Conservation (phyloP, 2,329 filamentous ascomycete species). For the Cladosporium halotolerans region DNA sequence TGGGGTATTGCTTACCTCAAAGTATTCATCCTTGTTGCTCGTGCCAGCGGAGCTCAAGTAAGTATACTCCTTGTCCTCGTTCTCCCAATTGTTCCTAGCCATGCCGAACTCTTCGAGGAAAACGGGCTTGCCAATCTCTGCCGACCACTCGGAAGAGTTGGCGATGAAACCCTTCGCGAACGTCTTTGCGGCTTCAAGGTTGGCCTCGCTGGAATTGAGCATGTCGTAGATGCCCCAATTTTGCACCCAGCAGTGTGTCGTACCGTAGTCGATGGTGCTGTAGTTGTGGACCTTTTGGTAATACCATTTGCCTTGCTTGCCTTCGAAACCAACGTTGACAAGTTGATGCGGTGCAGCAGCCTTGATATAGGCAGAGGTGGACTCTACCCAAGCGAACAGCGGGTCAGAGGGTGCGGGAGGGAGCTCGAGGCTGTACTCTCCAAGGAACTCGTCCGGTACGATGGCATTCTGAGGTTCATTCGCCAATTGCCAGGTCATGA, state of each 20-base stretch:
- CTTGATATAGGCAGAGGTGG: conserved; percentile 34
- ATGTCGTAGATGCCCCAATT: conserved; percentile 37
- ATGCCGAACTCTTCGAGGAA: conserved; percentile 37
- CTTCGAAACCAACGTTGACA: conserved; percentile 34
- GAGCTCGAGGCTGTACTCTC: conserved; percentile 26
- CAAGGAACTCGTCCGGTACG: conserved; percentile 22
- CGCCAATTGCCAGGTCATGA: conserved; percentile 38
- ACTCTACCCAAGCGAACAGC: conserved; percentile 33
- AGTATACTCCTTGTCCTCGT: conserved; percentile 31
- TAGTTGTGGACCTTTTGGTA: conserved; percentile 35
- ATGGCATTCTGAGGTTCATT: conserved; percentile 33
- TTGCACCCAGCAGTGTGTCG: conserved; percentile 36
- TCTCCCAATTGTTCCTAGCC: conserved; percentile 37
- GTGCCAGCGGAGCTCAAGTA: conserved; percentile 32
- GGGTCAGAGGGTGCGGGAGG: conserved; percentile 28
- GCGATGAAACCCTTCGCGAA: conserved; percentile 32
- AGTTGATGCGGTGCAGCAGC: conserved; percentile 32
- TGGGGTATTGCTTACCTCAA: conserved; percentile 17
- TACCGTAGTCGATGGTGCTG: conserved; percentile 34
- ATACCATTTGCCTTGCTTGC: conserved; percentile 36
- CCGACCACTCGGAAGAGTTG: conserved; percentile 31
- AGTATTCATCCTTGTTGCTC: conserved; percentile 35
- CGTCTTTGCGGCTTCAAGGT: conserved; percentile 29
- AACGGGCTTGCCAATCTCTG: conserved; percentile 34
- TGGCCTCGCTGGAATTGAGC: conserved; percentile 29